Percentiles rank a stretch among this genome's conserved stretches.
phyloP scores from a whole-genome alignment of 169 alveolate species.

The Cryptosporidium parvum region DNA sequence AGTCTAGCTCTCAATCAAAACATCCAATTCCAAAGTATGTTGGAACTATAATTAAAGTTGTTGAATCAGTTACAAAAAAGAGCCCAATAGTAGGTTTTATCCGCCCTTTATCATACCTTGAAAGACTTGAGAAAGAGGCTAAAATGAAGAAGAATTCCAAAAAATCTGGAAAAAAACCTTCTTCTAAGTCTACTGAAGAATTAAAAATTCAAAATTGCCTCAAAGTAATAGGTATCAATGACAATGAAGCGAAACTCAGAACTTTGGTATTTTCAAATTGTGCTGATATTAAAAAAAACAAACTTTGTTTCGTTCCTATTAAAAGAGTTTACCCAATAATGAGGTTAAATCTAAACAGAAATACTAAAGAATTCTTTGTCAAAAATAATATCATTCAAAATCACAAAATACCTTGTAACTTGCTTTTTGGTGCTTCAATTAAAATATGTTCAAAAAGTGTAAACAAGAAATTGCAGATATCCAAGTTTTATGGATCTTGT shows the following conservation, averaged over 20 bases:
- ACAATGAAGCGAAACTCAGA: conserved; percentile 1
- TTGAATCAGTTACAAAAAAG: conserved; percentile 29
- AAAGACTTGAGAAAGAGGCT: background rate
- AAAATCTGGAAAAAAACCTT: background rate
- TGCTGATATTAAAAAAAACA: background rate
- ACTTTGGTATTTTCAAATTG: no score
- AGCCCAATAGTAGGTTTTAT: conserved; percentile 12
- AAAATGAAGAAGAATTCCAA: background rate
- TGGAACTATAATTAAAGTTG: conserved; percentile 18
- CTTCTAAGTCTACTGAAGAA: background rate
- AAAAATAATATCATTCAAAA: background rate
- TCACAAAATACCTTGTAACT: background rate
- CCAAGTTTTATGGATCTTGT: conserved; percentile 18
- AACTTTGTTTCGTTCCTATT: conserved; percentile 21
- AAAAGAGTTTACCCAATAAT: conserved; percentile 24
- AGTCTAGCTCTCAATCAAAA: background rate
- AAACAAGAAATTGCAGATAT: no score
- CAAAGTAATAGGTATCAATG: background rate
- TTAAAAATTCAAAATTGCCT: background rate
- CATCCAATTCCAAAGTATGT: conserved; percentile 5
- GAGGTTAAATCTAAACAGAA: background rate
- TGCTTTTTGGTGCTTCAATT: background rate
- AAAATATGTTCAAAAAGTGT: no score
- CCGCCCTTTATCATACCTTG: conserved; percentile 1
- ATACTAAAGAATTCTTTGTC: background rate